Base-by-base conservation (phyloP, 352 stramenopile species). In the Pythium scleroteichum region DNA sequence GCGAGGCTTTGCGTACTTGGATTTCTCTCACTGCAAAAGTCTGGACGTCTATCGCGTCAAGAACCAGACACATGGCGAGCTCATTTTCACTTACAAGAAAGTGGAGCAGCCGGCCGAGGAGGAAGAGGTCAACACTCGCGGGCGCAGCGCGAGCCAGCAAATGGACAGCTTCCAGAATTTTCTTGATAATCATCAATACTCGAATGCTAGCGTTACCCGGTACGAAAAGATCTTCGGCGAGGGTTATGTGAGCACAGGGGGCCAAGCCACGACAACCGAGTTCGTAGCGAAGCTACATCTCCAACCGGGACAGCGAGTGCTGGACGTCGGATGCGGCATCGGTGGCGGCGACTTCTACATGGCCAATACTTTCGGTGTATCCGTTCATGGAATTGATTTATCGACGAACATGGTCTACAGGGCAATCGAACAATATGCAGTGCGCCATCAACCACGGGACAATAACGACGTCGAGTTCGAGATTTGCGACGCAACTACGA, bases 261-360 rank as follows among this genome's bases (percentile, higher is more conserved):
- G 70, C 35, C 67, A 73, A 49, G 46, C 45, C 1, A 78, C 70
- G 12, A 78, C 70, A 40, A 75, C 66, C 56, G 70, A 78, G 47
- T 78, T 78, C 39, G 67, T 78, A 2, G 62, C 54, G 8, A 72
- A 54, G 55, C 62, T 78, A 1, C 29, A 65, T 22, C 52, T 78
- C n/a, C n/a, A 64, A 33, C 45, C 51, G 9, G 63, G 59, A n/a
- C 46, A 78, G 46, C 66, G 70, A 22, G 49, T 90, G 33, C 69
- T 93, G 19, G 84, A 93, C 59, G 84, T 93, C 4, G 84, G 84
- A 38, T 93, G 83, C 49, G 83, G 83, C 40, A 88, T 93, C 45
- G 83, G 83, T 23, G 83, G 83, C 8, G 88, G 82, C 5, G 71
- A 72, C 10, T 74, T 87, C 41, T 92, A 90, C 61, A 77, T 93